Conservation (phyloP, 306 rosid genomes). For the Quercus cerris region DNA sequence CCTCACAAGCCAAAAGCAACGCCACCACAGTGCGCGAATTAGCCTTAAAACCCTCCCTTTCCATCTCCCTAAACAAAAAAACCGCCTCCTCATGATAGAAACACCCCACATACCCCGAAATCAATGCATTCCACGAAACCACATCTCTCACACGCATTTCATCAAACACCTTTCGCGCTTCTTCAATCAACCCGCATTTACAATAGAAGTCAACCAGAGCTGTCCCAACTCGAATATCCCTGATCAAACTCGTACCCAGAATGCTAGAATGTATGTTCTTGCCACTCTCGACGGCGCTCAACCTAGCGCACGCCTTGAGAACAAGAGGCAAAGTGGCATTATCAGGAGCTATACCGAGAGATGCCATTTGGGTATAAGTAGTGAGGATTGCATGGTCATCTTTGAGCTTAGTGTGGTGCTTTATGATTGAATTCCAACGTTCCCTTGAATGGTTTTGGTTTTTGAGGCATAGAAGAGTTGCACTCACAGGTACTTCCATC, state of each 20-base stretch:
- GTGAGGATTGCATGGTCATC: conserved; percentile 45
- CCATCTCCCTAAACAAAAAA: conserved; percentile 35
- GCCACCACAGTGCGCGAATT: conserved; percentile 44
- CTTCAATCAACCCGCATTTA: conserved; percentile 32
- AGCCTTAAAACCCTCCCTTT: conserved; percentile 29
- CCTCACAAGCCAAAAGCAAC: conserved; percentile 36
- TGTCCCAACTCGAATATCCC: conserved; percentile 39
- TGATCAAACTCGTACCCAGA: conserved; percentile 12
- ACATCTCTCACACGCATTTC: conserved; percentile 40
- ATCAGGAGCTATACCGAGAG: conserved; percentile 29
- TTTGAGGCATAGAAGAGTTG: conserved; percentile 5
- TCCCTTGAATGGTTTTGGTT: background rate
- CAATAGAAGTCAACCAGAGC: conserved; percentile 46
- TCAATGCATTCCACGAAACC: conserved; percentile 45
- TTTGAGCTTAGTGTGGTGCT: conserved; percentile 35
- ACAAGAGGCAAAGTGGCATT: conserved; percentile 38
- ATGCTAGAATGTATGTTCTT: conserved; percentile 30
- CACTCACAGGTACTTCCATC: conserved; percentile 13
- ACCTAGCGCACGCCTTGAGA: conserved; percentile 42
- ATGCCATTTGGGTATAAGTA: conserved; percentile 45
- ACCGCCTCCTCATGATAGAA: conserved; percentile 26
- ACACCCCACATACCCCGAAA: conserved; percentile 39
- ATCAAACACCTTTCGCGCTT: conserved; percentile 36
- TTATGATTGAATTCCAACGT: conserved; percentile 36
- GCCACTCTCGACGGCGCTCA: conserved; percentile 32